Evolutionary conservation across 495 filamentous ascomycete species (phyloP).

Genomic region (Lepraria neglecta): DNA sequence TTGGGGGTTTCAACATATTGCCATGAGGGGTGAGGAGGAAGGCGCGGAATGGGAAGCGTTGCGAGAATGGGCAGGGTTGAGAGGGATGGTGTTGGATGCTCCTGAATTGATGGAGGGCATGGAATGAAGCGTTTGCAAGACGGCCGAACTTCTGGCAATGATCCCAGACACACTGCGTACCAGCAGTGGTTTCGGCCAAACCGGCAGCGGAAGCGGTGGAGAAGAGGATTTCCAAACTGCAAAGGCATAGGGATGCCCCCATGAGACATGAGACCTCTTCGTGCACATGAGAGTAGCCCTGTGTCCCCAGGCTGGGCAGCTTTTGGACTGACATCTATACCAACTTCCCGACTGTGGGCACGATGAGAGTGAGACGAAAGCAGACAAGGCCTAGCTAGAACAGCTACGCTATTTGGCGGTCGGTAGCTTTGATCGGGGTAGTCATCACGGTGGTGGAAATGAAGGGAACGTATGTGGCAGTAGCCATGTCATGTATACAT

Average conservation of each 20-base stretch:
- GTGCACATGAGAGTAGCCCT: no score
- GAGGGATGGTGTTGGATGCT: slow-evolving; percentile 83
- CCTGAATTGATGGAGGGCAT: slow-evolving; percentile 87
- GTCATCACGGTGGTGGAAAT: neutral
- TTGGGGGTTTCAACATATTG: slow-evolving; percentile 83
- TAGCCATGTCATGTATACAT: neutral
- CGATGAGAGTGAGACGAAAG: neutral
- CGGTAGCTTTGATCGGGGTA: neutral
- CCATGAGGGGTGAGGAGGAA: slow-evolving; percentile 79
- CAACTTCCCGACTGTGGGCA: neutral
- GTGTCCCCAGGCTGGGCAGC: neutral
- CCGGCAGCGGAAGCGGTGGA: neutral
- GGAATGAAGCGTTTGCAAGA: slow-evolving; percentile 44
- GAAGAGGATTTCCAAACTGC: no score
- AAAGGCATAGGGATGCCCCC: no score
- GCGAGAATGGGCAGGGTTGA: slow-evolving; percentile 68
- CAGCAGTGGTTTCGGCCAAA: neutral
- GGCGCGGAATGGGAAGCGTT: slow-evolving; percentile 83
- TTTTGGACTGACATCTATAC: neutral
- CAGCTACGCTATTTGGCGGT: neutral
- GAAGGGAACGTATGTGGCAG: neutral
- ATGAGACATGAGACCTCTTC: no score
- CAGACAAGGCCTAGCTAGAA: neutral
- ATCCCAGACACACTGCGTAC: neutral
- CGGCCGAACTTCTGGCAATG: neutral